Conservation (phyloP, 2,329 filamentous ascomycete genomes). For the Cytospora piceae region DNA sequence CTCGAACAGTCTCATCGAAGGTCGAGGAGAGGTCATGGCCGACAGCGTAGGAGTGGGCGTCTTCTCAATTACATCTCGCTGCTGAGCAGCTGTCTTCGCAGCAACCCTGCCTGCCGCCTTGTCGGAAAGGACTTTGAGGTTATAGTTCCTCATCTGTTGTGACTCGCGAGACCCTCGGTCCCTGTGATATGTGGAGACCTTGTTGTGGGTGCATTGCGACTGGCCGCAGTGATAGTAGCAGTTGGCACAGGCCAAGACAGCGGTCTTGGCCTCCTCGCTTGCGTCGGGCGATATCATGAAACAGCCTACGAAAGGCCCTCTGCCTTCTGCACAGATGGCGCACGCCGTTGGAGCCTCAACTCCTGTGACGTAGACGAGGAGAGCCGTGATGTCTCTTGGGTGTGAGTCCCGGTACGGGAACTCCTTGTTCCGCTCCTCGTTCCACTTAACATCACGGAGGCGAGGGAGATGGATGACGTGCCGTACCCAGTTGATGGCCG, state of each 20-base stretch:
- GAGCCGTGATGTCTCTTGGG: constrained; percentile 36
- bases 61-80: background rate
- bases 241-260: constrained; percentile 26
- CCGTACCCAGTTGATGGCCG: constrained; percentile 32
- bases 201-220: constrained; percentile 24
- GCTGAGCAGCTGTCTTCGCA: background rate
- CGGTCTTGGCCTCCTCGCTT: constrained; percentile 13
- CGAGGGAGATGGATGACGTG: constrained; percentile 35
- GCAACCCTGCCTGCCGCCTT: constrained; percentile 5
- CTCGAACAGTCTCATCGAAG: background rate
- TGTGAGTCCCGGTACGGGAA: constrained; percentile 34
- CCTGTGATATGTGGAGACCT: background rate
- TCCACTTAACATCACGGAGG: constrained; percentile 39
- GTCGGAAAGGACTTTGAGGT: constrained; percentile 21
- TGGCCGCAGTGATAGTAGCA: constrained; percentile 29
- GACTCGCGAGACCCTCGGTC: constrained; percentile 1
- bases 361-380: constrained; percentile 41
- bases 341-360: constrained; percentile 36
- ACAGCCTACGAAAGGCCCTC: constrained; percentile 39
- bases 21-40: background rate
- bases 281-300: constrained; percentile 30
- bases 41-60: background rate
- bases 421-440: constrained; percentile 31
- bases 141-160: constrained; percentile 18
- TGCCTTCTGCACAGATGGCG: constrained; percentile 32